phyloP scores from a whole-genome alignment of 2,329 filamentous ascomycete genomes.

The Penicillium hordei region DNA sequence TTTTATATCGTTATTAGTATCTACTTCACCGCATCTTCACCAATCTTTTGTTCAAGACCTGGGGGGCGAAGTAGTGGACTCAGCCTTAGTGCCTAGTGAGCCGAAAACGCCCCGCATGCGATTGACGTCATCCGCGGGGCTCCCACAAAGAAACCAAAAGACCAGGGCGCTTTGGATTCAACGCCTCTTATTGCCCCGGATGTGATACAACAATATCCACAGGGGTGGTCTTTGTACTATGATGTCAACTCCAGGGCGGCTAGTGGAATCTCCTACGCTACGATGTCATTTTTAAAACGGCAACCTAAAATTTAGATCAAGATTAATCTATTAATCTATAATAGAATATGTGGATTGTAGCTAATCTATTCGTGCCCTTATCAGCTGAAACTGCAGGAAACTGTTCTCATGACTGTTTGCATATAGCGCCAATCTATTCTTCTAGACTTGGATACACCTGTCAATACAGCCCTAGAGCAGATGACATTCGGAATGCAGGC shows the following conservation, averaged over 20 bases:
- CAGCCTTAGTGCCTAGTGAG: not conserved
- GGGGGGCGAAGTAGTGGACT: conserved; percentile 3
- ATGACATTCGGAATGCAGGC: not conserved
- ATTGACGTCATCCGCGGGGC: conserved; percentile 3
- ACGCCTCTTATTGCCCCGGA: not conserved
- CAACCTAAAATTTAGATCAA: not conserved
- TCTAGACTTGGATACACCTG: not conserved
- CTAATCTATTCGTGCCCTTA: not conserved
- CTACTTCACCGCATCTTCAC: not conserved
- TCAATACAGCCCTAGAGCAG: not conserved
- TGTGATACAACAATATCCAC: not conserved
- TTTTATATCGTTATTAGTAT: not conserved
- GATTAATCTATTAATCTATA: not conserved
- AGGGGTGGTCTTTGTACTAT: not conserved
- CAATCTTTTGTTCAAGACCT: not conserved
- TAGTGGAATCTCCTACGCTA: not conserved
- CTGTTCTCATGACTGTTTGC: not conserved
- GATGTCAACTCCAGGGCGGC: not conserved
- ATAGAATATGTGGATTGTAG: not conserved
- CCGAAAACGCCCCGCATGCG: not conserved
- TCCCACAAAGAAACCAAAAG: not conserved
- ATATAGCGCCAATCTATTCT: not conserved
- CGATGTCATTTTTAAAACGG: not conserved
- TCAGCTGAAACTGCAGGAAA: not conserved
- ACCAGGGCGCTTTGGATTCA: not conserved